Conservation (phyloP, 1,139 yeast genomes). For the Saccharomyces hybrid region DNA sequence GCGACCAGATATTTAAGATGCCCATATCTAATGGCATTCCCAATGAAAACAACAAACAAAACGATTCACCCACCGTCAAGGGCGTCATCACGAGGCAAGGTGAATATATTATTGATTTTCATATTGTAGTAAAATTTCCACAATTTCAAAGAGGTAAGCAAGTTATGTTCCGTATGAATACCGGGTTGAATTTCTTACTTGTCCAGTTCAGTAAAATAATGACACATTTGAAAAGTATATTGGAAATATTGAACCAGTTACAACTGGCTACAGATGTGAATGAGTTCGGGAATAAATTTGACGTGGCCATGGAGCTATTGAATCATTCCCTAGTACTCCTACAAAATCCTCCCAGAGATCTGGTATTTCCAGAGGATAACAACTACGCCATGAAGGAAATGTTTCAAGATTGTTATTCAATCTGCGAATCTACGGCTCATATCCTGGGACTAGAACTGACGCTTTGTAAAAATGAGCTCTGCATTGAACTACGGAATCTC, state of each 20-base stretch:
- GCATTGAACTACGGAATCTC: conserved; percentile 27
- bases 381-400: conserved; percentile 24
- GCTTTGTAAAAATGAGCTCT: conserved; percentile 24
- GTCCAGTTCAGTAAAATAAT: conserved; percentile 20
- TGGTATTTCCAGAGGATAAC: conserved; percentile 27
- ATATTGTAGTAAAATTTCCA: conserved; percentile 25
- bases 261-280: conserved; percentile 16
- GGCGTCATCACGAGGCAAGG: conserved; percentile 28
- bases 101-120: conserved; percentile 25
- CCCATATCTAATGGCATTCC: conserved; percentile 25
- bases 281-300: conserved; percentile 16
- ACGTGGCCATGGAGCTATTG: conserved; percentile 14
- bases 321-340: conserved; percentile 22
- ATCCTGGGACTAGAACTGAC: conserved; percentile 24
- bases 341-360: conserved; percentile 28
- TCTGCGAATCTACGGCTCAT: conserved; percentile 26
- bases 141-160: conserved; percentile 28
- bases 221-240: conserved; percentile 12
- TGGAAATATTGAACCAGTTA: conserved; percentile 16
- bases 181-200: conserved; percentile 17
- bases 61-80: conserved; percentile 18
- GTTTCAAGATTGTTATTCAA: conserved; percentile 17
- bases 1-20: conserved; percentile 28
- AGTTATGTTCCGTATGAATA: conserved; percentile 19
- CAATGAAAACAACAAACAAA: conserved; percentile 11